Base-by-base conservation (phyloP, 73 alveolate species). In the Blepharisma stoltei region DNA sequence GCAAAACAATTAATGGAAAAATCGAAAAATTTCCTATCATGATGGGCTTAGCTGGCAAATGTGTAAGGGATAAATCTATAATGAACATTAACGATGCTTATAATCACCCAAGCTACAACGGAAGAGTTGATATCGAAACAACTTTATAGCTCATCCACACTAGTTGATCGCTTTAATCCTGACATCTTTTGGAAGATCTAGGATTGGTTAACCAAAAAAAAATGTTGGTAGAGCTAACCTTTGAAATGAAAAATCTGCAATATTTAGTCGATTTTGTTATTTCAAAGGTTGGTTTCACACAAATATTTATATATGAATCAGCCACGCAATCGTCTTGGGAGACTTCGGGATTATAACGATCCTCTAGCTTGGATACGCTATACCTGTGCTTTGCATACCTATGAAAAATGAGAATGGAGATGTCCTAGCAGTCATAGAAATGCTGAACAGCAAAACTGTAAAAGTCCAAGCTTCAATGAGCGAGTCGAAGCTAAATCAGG, bases 121-220 rank as follows among this genome's bases (percentile, higher is more conserved):
- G 77, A 47, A 77, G 65, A 53, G 70, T 82, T 20, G 89, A 82
- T 69, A 65, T 82, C 41, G 89, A 82, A 20, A 82, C 89, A 18
- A 25, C 67, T 21, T 38, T 82, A n/a, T n/a, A n/a, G n/a, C n/a
- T n/a, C n/a, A n/a, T n/a, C n/a, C n/a, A n/a, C n/a, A n/a, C n/a
- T n/a, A n/a, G n/a, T n/a, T n/a, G n/a, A n/a, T n/a, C n/a, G n/a
- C n/a, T n/a, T n/a, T n/a, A n/a, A n/a, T n/a, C n/a, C n/a, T n/a
- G n/a, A n/a, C n/a, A n/a, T n/a, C n/a, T n/a, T n/a, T n/a, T n/a
- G n/a, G n/a, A n/a, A n/a, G n/a, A n/a, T n/a, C n/a, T n/a, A n/a
- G n/a, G n/a, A n/a, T n/a, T n/a, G n/a, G n/a, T n/a, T n/a, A n/a
- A n/a, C n/a, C n/a, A n/a, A n/a, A n/a, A n/a, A n/a, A n/a, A n/a